Base-by-base conservation (phyloP, 1,284 basidiomycete genomes). In the Trichosporon sp. region DNA sequence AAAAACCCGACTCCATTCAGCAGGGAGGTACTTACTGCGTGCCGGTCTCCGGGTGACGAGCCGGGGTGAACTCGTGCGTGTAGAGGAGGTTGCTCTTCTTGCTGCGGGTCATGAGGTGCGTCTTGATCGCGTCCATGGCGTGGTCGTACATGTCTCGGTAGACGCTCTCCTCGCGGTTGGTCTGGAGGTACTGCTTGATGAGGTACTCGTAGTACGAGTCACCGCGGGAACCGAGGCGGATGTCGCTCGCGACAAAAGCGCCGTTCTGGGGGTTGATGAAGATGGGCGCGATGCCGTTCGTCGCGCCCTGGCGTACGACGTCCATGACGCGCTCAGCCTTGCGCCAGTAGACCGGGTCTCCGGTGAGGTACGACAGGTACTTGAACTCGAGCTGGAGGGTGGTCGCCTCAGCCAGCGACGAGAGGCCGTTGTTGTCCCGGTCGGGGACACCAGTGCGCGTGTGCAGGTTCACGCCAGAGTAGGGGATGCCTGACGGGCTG, bases 151-250 rank as follows among this genome's bases (percentile, higher is more conserved):
- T 94, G 89, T 91, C 87, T 37, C 88, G 89, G 82, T 97, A 98
- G 1, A 93, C 89, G 0, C 82, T 78, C 83, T 98, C 95, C 31
- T 90, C 89, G 63, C 88, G 86, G 79, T 91, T 90, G 0, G 87
- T 87, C 76, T 87, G 86, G 0, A 88, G 78, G 76, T 83, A 87
- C 77, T 87, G 86, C 78, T 94, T 94, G 89, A 94, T 78, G 35
- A 97, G 86, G 79, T 96, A 96, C 83, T 98, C 96, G 81, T 97
- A 98, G 85, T 91, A 98, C 4, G 93, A 96, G 84, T 98, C 96
- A 26, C 92, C 96, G 37, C 96, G 88, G 16, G 94, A 96, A 8
- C 96, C 96, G 14, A 98, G 87, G 8, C 96, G 90, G 73, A 98
- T 92, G 48, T 91, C 89, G 21, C 91, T 90, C 10, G 89, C 85